phyloP scores from a whole-genome alignment of 371 early-diverging fungal genomes.

The Neoconidiobolus thromboides region DNA sequence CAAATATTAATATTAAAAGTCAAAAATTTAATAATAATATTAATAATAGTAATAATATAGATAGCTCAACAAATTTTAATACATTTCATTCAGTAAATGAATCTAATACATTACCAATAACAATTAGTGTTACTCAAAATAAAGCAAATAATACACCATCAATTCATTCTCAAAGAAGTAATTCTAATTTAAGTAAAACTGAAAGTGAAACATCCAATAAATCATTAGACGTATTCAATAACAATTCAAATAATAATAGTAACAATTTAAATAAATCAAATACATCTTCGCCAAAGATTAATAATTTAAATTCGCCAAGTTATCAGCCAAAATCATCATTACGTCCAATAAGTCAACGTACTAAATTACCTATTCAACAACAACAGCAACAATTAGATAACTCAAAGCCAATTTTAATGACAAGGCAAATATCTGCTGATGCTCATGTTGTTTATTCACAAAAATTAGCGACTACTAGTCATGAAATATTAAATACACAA shows the following conservation, averaged over 20 bases:
- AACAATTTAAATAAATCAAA: background rate
- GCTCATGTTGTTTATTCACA: background rate
- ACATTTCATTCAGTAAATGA: too few relatives aligned
- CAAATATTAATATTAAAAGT: background rate
- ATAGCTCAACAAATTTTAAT: background rate
- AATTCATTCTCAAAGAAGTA: background rate
- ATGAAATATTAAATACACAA: background rate
- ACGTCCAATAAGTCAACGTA: background rate
- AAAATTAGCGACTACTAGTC: background rate
- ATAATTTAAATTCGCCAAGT: background rate
- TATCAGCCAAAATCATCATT: constrained; percentile 4
- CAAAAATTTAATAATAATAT: background rate
- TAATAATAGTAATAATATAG: background rate
- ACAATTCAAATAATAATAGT: background rate
- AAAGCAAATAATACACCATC: background rate
- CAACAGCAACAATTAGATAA: background rate
- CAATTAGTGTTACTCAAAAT: background rate
- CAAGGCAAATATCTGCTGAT: background rate
- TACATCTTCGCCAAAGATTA: background rate
- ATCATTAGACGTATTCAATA: background rate
- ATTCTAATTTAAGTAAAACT: background rate
- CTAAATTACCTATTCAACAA: background rate
- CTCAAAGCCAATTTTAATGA: background rate
- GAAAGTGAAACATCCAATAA: background rate
- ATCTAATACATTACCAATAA: background rate